Evolutionary conservation across 306 rosid genomes (phyloP), one percentile per base, ranked within the genome.

Genomic region (Ceratonia siliqua): DNA sequence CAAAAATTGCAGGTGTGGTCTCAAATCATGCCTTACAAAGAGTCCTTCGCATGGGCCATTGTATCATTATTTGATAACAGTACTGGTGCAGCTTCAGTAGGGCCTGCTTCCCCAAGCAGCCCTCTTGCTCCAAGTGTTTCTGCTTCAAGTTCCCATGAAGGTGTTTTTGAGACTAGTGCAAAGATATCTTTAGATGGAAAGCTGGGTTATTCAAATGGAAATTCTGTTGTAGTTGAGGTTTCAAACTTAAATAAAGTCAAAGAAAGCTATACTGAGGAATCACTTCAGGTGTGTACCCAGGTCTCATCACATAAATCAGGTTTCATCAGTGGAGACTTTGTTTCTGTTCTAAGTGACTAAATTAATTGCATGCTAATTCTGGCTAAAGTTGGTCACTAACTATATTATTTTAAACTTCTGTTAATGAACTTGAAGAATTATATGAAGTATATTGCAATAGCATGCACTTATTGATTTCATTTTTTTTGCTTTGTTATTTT

Each of bases 1-100:
- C 99, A 94, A 79, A 94, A 94, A 79, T 87, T 94, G 87, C 97
- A 92, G 96, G 96, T 94, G 91, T 94, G 99, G 99, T 92, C 99
- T 87, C 92, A 92, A 81, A 82, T 94, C 88, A 92, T 94, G 99
- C 99, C 99, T 79, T 92, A 85, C 93, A 88, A 87, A 92, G 99
- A 94, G 88, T 89, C 97, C 85, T 94, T 94, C 35, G 86, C 97
- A 68, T 94, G 99, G 99, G 87, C 99, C 72, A 77, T 94, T 38
- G 99, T 94, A 81, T 89, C 99, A 38, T 79, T 94, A 85, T 94
- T 94, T 90, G 99, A 94, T 82, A 86, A 92, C 89, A 92, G 89
- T 89, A 74, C 85, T 79, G 92, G 95, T 81, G 92, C 96, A 85
- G 89, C 93, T 79, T 88, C 99, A 45, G 99, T 81, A 77, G 99